Evolutionary conservation across 108 stramenopile species (phyloP).

Genomic region (Skeletonema tropicum): DNA sequence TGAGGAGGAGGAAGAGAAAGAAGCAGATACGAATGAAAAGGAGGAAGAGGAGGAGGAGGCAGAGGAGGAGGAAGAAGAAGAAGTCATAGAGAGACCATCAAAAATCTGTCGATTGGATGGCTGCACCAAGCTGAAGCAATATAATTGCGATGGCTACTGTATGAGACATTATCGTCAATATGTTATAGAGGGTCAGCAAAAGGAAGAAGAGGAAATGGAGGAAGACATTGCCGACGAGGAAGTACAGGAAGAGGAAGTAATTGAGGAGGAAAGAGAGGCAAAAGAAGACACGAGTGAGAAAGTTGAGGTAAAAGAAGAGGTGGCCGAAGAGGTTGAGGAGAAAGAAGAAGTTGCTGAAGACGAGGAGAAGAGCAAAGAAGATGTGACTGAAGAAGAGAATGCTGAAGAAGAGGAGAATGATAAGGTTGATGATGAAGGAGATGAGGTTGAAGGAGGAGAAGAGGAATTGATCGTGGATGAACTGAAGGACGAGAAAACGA

Average conservation of each 20-base stretch:
- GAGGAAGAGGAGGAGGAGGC: slow-evolving; percentile 32
- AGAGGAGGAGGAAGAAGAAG: slow-evolving; percentile 26
- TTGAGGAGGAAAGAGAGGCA: slow-evolving; percentile 24
- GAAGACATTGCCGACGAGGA: slow-evolving; percentile 23
- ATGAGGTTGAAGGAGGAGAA: slow-evolving; percentile 3
- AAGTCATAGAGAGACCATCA: slow-evolving; percentile 26
- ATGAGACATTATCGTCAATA: slow-evolving; percentile 3
- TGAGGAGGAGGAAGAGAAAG: slow-evolving; percentile 19
- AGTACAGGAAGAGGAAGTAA: slow-evolving; percentile 10
- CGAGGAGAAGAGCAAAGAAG: neutral
- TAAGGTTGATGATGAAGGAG: neutral
- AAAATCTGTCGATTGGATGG: neutral
- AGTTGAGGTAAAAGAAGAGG: slow-evolving; percentile 36
- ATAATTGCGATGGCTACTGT: slow-evolving; percentile 16
- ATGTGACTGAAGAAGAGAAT: slow-evolving; percentile 41
- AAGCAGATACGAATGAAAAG: slow-evolving; percentile 19
- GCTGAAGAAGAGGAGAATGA: slow-evolving; percentile 48
- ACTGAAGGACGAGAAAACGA: slow-evolving; percentile 7
- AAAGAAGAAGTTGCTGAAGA: slow-evolving; percentile 61
- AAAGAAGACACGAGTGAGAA: slow-evolving; percentile 3
- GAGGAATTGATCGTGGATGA: slow-evolving; percentile 6
- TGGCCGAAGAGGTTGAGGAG: neutral
- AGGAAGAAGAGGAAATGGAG: slow-evolving; percentile 4
- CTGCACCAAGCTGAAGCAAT: slow-evolving; percentile 1
- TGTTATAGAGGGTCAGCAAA: slow-evolving; percentile 4